A percentile compares a stretch with the other conserved stretches of the same genome.
phyloP scores from a whole-genome alignment of 345 rosid species.

The Heritiera fomes region DNA sequence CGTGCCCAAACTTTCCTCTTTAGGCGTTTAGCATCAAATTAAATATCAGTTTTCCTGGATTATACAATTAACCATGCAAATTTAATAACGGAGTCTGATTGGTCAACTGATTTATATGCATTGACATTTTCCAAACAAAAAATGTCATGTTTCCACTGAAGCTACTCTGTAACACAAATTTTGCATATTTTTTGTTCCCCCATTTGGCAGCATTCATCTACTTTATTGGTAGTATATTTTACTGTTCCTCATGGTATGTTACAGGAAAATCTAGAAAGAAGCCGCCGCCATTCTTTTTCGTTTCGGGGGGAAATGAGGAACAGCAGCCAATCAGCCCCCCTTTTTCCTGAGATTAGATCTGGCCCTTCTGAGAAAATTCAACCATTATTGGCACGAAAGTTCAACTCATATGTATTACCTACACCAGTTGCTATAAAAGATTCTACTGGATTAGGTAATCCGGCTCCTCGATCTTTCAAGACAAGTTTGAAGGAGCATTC shows the following conservation, averaged over 20 bases:
- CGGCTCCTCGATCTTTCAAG: slow-evolving; percentile 40
- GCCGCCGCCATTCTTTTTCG: slow-evolving; percentile 43
- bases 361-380: slow-evolving; percentile 56
- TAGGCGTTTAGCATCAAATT: slow-evolving; percentile 7
- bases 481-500: slow-evolving; percentile 36
- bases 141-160: not conserved
- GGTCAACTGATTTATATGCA: slow-evolving; percentile 8
- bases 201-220: not conserved
- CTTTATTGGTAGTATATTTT: slow-evolving; percentile 1
- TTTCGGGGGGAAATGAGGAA: slow-evolving; percentile 38
- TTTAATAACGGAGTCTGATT: slow-evolving; percentile 10
- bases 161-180: slow-evolving; percentile 20
- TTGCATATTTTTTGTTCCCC: not conserved
- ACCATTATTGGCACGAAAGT: slow-evolving; percentile 56
- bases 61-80: not conserved
- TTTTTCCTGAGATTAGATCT: slow-evolving; percentile 52
- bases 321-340: slow-evolving; percentile 80
- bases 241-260: slow-evolving; percentile 8
- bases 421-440: slow-evolving; percentile 69
- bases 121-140: not conserved
- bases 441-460: slow-evolving; percentile 35
- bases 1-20: not conserved
- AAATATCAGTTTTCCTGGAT: not conserved
- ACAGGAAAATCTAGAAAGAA: slow-evolving; percentile 54
- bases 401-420: slow-evolving; percentile 81